Evolutionary conservation across 2,329 filamentous ascomycete genomes (phyloP).

Genomic region (Fusarium dlaminii): DNA sequence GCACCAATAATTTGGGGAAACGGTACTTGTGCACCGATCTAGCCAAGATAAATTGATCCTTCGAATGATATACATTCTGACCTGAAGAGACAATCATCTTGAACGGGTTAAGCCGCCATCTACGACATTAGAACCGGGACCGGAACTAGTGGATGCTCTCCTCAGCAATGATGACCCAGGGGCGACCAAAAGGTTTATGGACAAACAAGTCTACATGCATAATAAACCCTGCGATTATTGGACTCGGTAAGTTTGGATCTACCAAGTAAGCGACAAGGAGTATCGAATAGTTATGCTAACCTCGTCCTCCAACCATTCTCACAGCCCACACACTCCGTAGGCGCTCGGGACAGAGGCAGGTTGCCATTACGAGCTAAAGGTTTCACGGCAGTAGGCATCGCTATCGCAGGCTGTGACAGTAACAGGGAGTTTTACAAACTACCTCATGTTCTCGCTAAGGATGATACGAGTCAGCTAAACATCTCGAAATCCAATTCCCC

Average conservation of each 20-base stretch:
- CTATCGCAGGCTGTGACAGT: background rate
- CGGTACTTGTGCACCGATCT: background rate
- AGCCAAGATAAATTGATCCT: background rate
- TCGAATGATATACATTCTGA: background rate
- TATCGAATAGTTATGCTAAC: conserved; percentile 7
- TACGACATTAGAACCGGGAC: background rate
- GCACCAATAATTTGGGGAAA: conserved; percentile 8
- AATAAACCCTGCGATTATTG: conserved; percentile 5
- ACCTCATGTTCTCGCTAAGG: conserved; percentile 13
- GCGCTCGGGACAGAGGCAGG: conserved; percentile 7
- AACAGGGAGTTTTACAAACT: conserved; percentile 1
- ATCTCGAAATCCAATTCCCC: conserved; percentile 3
- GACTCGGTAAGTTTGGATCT: background rate
- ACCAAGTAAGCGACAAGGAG: background rate
- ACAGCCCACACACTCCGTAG: background rate
- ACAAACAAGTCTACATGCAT: conserved; percentile 6
- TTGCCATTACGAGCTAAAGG: conserved; percentile 9
- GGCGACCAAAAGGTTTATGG: background rate
- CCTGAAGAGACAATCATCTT: background rate
- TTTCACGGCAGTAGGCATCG: conserved; percentile 17
- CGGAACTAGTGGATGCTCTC: conserved; percentile 1
- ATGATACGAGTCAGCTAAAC: conserved; percentile 9
- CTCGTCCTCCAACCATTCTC: conserved; percentile 4
- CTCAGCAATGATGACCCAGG: background rate
- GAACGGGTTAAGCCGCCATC: background rate